Percentiles rank a stretch among this genome's conserved stretches.
Conservation (phyloP, 441 rosid genomes). For the Mallotus japonicus region DNA sequence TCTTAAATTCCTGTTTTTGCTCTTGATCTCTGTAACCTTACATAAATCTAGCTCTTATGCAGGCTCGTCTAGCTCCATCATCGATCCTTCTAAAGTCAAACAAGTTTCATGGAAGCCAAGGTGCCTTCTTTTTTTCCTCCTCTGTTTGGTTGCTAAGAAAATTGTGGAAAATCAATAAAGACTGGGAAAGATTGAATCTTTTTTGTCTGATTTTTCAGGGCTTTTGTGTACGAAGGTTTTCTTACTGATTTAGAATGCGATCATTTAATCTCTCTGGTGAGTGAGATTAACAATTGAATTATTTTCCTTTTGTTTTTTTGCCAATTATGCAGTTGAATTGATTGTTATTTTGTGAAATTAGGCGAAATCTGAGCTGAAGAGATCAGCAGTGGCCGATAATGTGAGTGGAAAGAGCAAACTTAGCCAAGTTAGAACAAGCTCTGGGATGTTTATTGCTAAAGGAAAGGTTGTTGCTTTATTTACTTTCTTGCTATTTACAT, state of each 20-base stretch:
- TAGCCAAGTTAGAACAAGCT: conserved; percentile 88
- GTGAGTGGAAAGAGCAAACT: conserved; percentile 73
- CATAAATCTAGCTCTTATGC: conserved; percentile 28
- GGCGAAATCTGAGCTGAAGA: conserved; percentile 87
- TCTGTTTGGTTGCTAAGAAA: background rate
- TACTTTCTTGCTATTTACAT: conserved; percentile 6
- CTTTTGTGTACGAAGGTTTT: conserved; percentile 87
- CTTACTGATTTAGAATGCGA: conserved; percentile 91
- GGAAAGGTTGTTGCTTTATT: conserved; percentile 48
- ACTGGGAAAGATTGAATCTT: background rate
- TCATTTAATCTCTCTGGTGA: conserved; percentile 80
- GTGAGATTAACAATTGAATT: conserved; percentile 12
- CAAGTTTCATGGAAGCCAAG: conserved; percentile 91
- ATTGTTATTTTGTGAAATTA: conserved; percentile 20
- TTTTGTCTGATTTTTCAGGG: conserved; percentile 40
- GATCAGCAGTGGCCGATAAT: conserved; percentile 98
- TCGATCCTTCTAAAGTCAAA: conserved; percentile 85
- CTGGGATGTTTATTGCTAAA: conserved; percentile 89
- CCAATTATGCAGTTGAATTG: background rate
- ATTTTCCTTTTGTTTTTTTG: background rate
- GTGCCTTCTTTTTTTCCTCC: conserved; percentile 30
- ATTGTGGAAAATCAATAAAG: background rate
- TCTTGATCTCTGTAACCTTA: conserved; percentile 42
- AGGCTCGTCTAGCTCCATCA: conserved; percentile 49
- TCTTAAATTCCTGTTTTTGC: conserved; percentile 32